A percentile compares a stretch with the other conserved stretches of the same genome.
phyloP scores from a whole-genome alignment of 2,329 filamentous ascomycete genomes.

The Pyrenophora teres region DNA sequence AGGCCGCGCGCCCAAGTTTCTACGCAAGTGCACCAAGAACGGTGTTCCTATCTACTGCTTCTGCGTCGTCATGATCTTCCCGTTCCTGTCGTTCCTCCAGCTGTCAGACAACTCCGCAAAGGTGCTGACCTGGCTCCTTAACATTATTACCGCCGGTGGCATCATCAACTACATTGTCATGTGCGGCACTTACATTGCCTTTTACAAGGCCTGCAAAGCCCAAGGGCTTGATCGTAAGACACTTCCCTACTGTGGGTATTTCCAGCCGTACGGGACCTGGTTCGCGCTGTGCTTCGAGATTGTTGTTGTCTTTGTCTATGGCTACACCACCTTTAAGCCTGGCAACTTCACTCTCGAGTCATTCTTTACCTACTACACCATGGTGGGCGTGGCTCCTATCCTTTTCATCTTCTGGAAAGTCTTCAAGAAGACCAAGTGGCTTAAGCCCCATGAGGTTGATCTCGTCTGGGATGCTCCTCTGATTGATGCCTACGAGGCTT shows the following conservation, averaged over 20 bases:
- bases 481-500: slow-evolving; percentile 47
- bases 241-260: slow-evolving; percentile 54
- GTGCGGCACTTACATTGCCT: slow-evolving; percentile 62
- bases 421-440: slow-evolving; percentile 60
- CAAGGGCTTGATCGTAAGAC: slow-evolving; percentile 57
- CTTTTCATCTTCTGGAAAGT: slow-evolving; percentile 68
- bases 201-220: slow-evolving; percentile 56
- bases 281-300: slow-evolving; percentile 55
- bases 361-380: slow-evolving; percentile 62
- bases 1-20: slow-evolving; percentile 58
- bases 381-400: slow-evolving; percentile 56
- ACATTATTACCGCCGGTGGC: slow-evolving; percentile 73
- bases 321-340: slow-evolving; percentile 59
- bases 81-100: slow-evolving; percentile 74
- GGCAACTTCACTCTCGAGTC: slow-evolving; percentile 53
- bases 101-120: slow-evolving; percentile 67
- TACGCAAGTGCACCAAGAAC: slow-evolving; percentile 63
- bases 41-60: slow-evolving; percentile 79
- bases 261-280: slow-evolving; percentile 59
- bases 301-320: slow-evolving; percentile 58
- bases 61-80: slow-evolving; percentile 66
- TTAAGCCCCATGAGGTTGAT: slow-evolving; percentile 57
- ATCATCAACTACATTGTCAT: slow-evolving; percentile 55
- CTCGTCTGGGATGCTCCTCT: slow-evolving; percentile 50
- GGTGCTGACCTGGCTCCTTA: slow-evolving; percentile 75